Conservation (phyloP, 768 basidiomycete species). For the Trametes cinnabarina region DNA sequence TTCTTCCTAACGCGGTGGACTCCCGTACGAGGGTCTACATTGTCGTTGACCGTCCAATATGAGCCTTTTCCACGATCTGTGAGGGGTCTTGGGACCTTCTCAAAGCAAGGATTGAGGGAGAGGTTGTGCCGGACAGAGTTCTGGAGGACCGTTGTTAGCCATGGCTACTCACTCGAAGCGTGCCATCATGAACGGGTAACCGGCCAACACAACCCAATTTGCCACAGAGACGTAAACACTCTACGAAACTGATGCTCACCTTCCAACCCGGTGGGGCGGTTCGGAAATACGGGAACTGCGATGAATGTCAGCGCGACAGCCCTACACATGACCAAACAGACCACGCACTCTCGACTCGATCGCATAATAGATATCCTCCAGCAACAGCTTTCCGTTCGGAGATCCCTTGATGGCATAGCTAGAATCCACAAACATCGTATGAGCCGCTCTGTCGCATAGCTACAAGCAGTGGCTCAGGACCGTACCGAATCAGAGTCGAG, state of each 20-base stretch:
- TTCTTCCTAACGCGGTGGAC: constrained; percentile 89
- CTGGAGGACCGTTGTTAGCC: constrained; percentile 60
- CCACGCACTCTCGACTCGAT: constrained; percentile 79
- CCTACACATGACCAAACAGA: background rate
- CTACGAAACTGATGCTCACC: constrained; percentile 44
- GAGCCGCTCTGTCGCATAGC: constrained; percentile 2
- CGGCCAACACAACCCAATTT: too few relatives aligned
- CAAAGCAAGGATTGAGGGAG: constrained; percentile 87
- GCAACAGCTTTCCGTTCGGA: constrained; percentile 77
- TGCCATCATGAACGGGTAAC: background rate
- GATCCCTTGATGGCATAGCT: constrained; percentile 93
- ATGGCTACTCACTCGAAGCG: background rate
- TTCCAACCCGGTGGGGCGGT: constrained; percentile 90
- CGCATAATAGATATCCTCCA: constrained; percentile 91
- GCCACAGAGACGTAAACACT: background rate
- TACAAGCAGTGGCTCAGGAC: constrained; percentile 19
- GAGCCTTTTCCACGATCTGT: constrained; percentile 90
- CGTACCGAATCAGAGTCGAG: constrained; percentile 85
- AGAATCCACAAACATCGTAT: background rate
- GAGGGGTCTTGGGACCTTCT: constrained; percentile 87
- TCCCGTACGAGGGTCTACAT: constrained; percentile 84
- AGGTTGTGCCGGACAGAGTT: constrained; percentile 91
- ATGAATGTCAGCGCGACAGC: constrained; percentile 17
- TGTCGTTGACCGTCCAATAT: constrained; percentile 91
- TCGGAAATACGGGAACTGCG: constrained; percentile 85